These are phyloP conservation scores for Haematococcus sp. DNA, from an alignment of 139 green algal species.

Conservation along the genomic window DNA sequence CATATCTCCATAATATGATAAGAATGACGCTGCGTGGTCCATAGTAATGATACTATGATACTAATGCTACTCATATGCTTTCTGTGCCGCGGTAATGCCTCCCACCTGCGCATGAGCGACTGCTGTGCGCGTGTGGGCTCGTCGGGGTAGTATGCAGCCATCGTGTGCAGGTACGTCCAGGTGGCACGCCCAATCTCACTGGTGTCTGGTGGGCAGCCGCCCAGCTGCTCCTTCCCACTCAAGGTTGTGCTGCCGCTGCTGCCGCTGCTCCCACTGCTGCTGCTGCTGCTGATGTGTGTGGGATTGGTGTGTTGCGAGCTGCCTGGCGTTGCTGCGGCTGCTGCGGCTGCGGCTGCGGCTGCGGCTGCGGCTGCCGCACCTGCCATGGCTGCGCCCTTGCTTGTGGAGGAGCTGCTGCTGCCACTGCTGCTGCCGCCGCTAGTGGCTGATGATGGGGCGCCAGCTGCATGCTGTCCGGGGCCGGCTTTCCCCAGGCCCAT, in stretches of 20 bases:
- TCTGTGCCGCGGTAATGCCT: too few species aligned
- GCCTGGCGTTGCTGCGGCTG: constrained; percentile 1
- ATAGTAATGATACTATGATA: too few species aligned
- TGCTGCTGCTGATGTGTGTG: background rate
- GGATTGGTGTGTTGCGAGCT: background rate
- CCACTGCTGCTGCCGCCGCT: background rate
- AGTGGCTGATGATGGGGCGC: background rate
- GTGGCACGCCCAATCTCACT: constrained; percentile 45
- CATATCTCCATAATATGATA: too few species aligned
- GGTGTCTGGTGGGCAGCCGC: constrained; percentile 40
- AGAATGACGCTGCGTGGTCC: too few species aligned
- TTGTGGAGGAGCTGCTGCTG: background rate
- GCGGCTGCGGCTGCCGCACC: background rate
- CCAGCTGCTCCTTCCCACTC: constrained; percentile 4
- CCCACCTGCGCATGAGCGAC: constrained; percentile 30
- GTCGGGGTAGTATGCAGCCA: constrained; percentile 62
- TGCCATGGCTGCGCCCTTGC: background rate
- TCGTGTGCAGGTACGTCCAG: constrained; percentile 67
- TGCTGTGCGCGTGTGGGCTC: constrained; percentile 37
- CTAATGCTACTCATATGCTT: too few species aligned
- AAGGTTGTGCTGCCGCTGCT: background rate
- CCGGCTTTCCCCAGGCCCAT: background rate
- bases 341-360: background rate
- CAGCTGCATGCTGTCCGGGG: too few species aligned
- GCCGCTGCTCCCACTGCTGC: background rate